Evolutionary conservation across 2,329 filamentous ascomycete genomes (phyloP), one percentile per base, ranked within the genome.

Genomic region (Aspergillus novofumigatus): DNA sequence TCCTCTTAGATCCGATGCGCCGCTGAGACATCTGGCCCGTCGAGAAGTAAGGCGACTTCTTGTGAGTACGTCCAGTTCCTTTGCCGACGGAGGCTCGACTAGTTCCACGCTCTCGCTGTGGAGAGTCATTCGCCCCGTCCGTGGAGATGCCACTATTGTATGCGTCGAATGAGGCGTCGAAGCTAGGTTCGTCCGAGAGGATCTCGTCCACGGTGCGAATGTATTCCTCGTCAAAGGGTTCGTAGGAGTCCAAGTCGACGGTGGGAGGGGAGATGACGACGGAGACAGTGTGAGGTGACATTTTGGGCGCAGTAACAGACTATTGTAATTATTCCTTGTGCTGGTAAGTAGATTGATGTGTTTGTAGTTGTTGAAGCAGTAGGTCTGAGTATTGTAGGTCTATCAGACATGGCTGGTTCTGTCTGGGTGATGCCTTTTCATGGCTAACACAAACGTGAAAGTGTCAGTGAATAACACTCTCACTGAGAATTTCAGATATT

Each of bases 161-260:
- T 25, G 55, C 52, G 10, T 62, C 59, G 50, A 60, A 62, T 58
- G 56, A 58, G 23, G 25, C 56, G 7, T 65, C 61, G 26, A 66
- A 59, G 32, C 54, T 65, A 14, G 60, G 54, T 48, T 69, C 63
- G 20, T 69, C 66, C 1, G 62, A 62, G 7, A 71, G 56, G 20
- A 70, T 71, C 25, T 55, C 32, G 11, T 71, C 61, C 25, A 69
- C 49, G 0, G 62, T 63, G n/a, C 54, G 58, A 3, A 60, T 56
- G 32, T 59, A 44, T 2, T 58, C 55, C 17, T 63, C 59, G n/a
- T 59, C 56, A 23, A 69, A 66, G 3, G 61, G 59, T n/a, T 64
- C 56, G 53, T 67, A 67, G 29, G 53, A 53, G 14, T 60, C 48
- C 6, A 62, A 52, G 14, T 67, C 58, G 48, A 65, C 50, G 4